Conservation (phyloP, 257 asterid species). For the Linderniella brevidens region DNA sequence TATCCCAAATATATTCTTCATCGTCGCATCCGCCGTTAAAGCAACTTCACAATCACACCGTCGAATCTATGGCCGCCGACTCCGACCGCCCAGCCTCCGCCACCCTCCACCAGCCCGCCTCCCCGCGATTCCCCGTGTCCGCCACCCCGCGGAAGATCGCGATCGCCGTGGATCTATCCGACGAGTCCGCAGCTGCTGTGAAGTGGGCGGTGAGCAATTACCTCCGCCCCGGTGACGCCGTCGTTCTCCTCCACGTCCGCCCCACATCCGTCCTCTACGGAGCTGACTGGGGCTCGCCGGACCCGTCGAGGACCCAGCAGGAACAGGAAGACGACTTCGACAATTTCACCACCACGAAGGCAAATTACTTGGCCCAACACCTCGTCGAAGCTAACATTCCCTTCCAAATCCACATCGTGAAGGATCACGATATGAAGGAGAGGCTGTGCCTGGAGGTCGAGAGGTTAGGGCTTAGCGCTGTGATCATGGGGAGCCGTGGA, state of each 20-base stretch:
- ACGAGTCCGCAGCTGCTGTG: slow-evolving; percentile 30
- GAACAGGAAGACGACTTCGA: slow-evolving; percentile 30
- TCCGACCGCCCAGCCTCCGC: slow-evolving; percentile 16
- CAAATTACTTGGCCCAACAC: slow-evolving; percentile 31
- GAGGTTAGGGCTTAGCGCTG: slow-evolving; percentile 35
- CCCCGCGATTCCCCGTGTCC: slow-evolving; percentile 26
- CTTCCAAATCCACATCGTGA: slow-evolving; percentile 31
- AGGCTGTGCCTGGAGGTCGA: slow-evolving; percentile 39
- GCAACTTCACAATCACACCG: too few relatives aligned
- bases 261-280: slow-evolving; percentile 35
- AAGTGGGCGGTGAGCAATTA: slow-evolving; percentile 38
- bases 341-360: slow-evolving; percentile 22
- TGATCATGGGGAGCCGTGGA: slow-evolving; percentile 41
- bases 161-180: slow-evolving; percentile 40
- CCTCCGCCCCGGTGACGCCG: slow-evolving; percentile 32
- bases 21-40: too few relatives aligned
- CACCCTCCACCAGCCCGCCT: slow-evolving; percentile 28
- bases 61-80: slow-evolving; percentile 11
- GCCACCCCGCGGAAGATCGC: slow-evolving; percentile 23
- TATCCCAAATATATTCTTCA: too few relatives aligned
- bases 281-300: slow-evolving; percentile 33
- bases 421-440: slow-evolving; percentile 42
- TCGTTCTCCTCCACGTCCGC: slow-evolving; percentile 37
- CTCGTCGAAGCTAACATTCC: slow-evolving; percentile 28
- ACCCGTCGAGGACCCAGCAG: slow-evolving; percentile 20